Base-by-base conservation (phyloP, 345 rosid genomes). In the Syzygium grande region DNA sequence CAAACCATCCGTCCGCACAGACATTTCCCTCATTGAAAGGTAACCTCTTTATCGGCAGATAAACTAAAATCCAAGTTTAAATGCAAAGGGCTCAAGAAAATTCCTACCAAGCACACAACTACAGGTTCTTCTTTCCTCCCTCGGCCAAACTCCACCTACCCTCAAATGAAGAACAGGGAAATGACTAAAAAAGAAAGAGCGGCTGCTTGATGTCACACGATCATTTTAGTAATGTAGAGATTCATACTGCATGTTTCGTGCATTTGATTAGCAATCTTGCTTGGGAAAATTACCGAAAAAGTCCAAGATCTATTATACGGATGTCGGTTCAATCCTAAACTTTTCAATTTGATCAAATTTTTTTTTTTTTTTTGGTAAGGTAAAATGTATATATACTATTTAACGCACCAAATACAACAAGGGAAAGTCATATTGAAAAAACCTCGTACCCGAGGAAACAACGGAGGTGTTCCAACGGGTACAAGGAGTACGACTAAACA, bases 241-340 rank as follows among this genome's bases (percentile, higher is more conserved):
- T 68, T 68, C 25, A 34, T 41, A 68, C 22, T 23, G 27, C 27
- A 30, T 34, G 80, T 34, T 68, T 68, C 80, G 2, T 73, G 83
- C 27, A 73, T 73, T 38, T 38, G 49, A 38, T 73, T 38, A 73
- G 46, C 49, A 34, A 73, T 73, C 43, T 38, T 38, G 49, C 23
- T 38, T 10, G 7, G 41, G 11, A 34, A 73, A 38, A 73, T 10
- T 19, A 73, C 3, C 1, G 1, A 29, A 5, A 34, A 19, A 19
- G 5, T 38, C 27, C 0, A 38, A 17, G 9, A 68, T 19, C 38
- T 9, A 17, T 34, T 34, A 17, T 9, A 38, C 1, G 4, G 25
- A 34, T 5, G 4, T 73, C 2, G 0, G 0, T 38, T 73, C 1
- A 9, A 0, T 73, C 2, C 2, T 38, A 10, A 5, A 19, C 7